These are phyloP conservation scores for Globomyces sp. DNA, from an alignment of 371 early-diverging fungal species.

Conservation along the genomic window DNA sequence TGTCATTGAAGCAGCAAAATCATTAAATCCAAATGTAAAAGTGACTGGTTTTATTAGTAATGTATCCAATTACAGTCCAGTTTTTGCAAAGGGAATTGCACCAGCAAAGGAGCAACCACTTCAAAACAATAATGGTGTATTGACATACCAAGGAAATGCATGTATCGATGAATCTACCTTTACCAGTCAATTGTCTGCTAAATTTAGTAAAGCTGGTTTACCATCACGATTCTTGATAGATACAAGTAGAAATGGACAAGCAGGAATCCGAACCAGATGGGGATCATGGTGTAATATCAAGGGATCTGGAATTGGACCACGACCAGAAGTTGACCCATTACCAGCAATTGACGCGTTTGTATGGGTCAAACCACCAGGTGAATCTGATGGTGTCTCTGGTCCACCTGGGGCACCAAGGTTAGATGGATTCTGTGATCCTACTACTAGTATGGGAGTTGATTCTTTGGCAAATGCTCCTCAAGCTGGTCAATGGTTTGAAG, in stretches of 20 bases:
- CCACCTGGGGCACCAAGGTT: constrained; percentile 19
- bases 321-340: constrained; percentile 29
- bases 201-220: constrained; percentile 19
- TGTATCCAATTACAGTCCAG: constrained; percentile 39
- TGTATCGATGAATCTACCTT: constrained; percentile 32
- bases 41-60: constrained; percentile 35
- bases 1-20: constrained; percentile 25
- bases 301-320: constrained; percentile 34
- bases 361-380: constrained; percentile 44
- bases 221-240: constrained; percentile 36
- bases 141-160: constrained; percentile 28
- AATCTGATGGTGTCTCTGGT: constrained; percentile 38
- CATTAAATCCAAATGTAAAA: constrained; percentile 14
- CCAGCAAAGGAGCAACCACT: constrained; percentile 24
- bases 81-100: constrained; percentile 23
- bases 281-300: constrained; percentile 42
- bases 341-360: constrained; percentile 37
- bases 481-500: constrained; percentile 44
- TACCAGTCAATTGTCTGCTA: constrained; percentile 3
- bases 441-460: constrained; percentile 21
- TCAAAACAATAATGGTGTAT: constrained; percentile 12
- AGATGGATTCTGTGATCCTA: constrained; percentile 32
- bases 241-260: constrained; percentile 34
- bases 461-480: constrained; percentile 34
- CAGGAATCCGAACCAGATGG: constrained; percentile 32